Evolutionary conservation across 2,329 filamentous ascomycete species (phyloP), one percentile per base, ranked within the genome.

Genomic region (Bipolaris sorokiniana): DNA sequence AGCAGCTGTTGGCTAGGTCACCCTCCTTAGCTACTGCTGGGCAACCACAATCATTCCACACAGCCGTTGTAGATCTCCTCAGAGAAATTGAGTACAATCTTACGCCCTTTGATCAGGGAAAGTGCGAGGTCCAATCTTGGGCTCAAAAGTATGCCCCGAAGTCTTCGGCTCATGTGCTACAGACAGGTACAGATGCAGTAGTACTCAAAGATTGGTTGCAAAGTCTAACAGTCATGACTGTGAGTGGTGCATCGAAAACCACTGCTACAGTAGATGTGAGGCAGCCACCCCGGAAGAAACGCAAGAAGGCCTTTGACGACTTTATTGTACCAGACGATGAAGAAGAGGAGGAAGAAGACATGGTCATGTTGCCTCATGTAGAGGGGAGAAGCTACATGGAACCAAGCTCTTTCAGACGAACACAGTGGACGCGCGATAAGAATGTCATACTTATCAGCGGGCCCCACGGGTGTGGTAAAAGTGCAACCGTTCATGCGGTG

Each of bases 391-490:
- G 90, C 47, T 79, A 67, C 15, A 42, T 54, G 48, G 57, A 64
- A 9, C 44, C 42, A 16, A 77, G 73, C 75, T 81, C 63, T 51
- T 74, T 63, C 16, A 65, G 56, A 40, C 76, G 44, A 70, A 59
- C 65, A n/a, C 62, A 59, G 33, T 67, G 68, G 60, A 80, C 54
- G 66, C 79, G 76, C 7, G 69, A 70, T 20, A 83, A 83, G 48
- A 97, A 97, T 76, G 86, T 89, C 0, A 85, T 97, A n/a, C 80
- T 99, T 7, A 82, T 99, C 31, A 97, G 92, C 69, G 95, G 95
- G 0, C 92, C 94, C 2, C 84, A 90, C 64, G 95, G 95, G 0
- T 94, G 90, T 72, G 96, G 95, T 2, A 99, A 99, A 78, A 96
- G 93, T 11, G 93, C 96, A 5, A 88, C 92, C 1, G 90, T 97